Evolutionary conservation across 768 basidiomycete genomes (phyloP).

Genomic region (Naematelia encephala): DNA sequence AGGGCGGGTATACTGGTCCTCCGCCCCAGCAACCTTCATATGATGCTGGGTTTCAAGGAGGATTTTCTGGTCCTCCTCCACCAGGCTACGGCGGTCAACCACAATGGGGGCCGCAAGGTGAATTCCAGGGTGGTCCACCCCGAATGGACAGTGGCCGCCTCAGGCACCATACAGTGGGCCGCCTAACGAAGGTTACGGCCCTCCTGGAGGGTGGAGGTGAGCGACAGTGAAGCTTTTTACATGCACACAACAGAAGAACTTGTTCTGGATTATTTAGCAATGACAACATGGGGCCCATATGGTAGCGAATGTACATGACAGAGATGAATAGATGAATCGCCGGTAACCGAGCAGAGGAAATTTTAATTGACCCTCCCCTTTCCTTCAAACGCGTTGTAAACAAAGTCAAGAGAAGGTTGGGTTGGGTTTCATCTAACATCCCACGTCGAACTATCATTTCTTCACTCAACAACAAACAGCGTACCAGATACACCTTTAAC

Average conservation of each 20-base stretch:
- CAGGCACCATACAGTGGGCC: not conserved
- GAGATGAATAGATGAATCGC: not conserved
- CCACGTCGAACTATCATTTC: not conserved
- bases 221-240: not conserved
- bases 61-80: not conserved
- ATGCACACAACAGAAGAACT: not conserved
- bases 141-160: too few species aligned
- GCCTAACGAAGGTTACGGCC: not conserved
- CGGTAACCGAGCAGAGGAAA: not conserved
- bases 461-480: not conserved
- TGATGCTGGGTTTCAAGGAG: not conserved
- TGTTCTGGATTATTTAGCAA: too few species aligned
- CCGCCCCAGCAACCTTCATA: not conserved
- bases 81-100: not conserved
- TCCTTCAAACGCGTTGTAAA: not conserved
- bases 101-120: slow-evolving; percentile 1
- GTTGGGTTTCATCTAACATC: not conserved
- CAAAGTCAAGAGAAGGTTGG: not conserved
- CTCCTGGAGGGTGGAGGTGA: not conserved
- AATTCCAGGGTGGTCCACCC: not conserved
- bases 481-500: too few species aligned
- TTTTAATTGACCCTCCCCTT: not conserved
- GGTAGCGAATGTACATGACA: too few species aligned
- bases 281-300: too few species aligned
- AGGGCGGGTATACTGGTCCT: slow-evolving; percentile 7